Base-by-base conservation (phyloP, 2,329 filamentous ascomycete species). In the Neofusicoccum sp. region DNA sequence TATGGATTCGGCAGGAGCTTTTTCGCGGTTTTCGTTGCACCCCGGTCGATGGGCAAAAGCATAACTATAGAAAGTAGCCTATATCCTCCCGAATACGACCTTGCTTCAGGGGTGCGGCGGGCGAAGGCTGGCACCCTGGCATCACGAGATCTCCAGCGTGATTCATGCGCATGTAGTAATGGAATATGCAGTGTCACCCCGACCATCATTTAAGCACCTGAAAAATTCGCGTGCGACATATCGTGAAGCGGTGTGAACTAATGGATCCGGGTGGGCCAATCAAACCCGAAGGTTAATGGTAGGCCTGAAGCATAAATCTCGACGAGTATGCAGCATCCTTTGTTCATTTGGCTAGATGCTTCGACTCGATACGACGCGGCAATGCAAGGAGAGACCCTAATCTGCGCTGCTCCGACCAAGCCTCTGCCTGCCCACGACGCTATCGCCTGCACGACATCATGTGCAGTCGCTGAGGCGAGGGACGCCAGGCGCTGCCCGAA, bases 161-260 rank as follows among this genome's bases (percentile, higher is more conserved):
- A 58, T 58, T 58, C 54, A 58, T 58, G 54, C 54, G 54, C 54
- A 58, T 44, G 29, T 34, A 45, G 39, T 45, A 58, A 47, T 58
- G 41, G 54, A 36, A 45, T 45, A 44, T 58, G 54, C 41, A n/a
- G 54, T 58, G 54, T 44, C 54, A 58, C 54, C 54, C 41, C 54
- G 36, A 44, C 54, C 41, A 44, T 58, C 54, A 29, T 39, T 58
- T 58, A 45, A 58, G 54, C 37, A 36, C n/a, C 43, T 22, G 48
- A 45, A 58, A 31, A 58, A 58, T 58, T 22, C 22, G 54, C 14
- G 54, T 58, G 54, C 54, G 31, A 58, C 54, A 28, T 1, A 6
- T n/a, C 29, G 29, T 36, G 54, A 12, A 37, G 54, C 54, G 54
- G 54, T 58, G 54, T 58, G 54, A 2, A 58, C 22, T 45, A 34